Conservation (phyloP, 345 rosid species). For the Arabidopsis suecica region DNA sequence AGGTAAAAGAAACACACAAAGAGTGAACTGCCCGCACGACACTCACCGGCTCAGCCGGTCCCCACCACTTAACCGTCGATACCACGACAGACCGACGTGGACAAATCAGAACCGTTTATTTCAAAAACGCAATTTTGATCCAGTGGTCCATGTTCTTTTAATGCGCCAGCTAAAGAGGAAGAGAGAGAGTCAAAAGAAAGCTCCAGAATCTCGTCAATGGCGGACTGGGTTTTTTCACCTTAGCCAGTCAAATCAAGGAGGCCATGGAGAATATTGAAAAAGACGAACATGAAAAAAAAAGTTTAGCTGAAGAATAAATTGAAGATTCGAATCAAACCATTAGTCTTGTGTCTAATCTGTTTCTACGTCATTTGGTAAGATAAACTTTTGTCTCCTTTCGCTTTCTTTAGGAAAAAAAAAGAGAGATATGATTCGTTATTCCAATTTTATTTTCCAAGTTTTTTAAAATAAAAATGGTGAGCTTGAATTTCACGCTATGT, state of each 20-base stretch:
- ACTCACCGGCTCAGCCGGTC: slow-evolving; percentile 53
- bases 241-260: slow-evolving; percentile 44
- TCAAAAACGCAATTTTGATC: slow-evolving; percentile 29
- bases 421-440: slow-evolving; percentile 54
- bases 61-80: slow-evolving; percentile 43
- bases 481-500: slow-evolving; percentile 64
- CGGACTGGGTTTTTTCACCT: slow-evolving; percentile 19
- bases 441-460: slow-evolving; percentile 21
- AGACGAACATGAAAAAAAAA: slow-evolving; percentile 13
- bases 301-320: slow-evolving; percentile 12
- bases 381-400: slow-evolving; percentile 38
- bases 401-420: slow-evolving; percentile 19
- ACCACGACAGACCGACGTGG: slow-evolving; percentile 38
- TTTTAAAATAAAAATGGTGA: background rate
- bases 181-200: slow-evolving; percentile 2
- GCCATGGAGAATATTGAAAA: slow-evolving; percentile 31
- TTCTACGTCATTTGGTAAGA: slow-evolving; percentile 42
- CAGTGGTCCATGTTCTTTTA: slow-evolving; percentile 33
- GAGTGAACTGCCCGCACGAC: slow-evolving; percentile 40
- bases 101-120: slow-evolving; percentile 10
- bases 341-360: slow-evolving; percentile 42
- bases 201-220: slow-evolving; percentile 36
- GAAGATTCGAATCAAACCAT: slow-evolving; percentile 28
- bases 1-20: slow-evolving; percentile 23
- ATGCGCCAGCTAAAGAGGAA: slow-evolving; percentile 2